Evolutionary conservation across 495 filamentous ascomycete genomes (phyloP).

Genomic region (Tuber borchii): DNA sequence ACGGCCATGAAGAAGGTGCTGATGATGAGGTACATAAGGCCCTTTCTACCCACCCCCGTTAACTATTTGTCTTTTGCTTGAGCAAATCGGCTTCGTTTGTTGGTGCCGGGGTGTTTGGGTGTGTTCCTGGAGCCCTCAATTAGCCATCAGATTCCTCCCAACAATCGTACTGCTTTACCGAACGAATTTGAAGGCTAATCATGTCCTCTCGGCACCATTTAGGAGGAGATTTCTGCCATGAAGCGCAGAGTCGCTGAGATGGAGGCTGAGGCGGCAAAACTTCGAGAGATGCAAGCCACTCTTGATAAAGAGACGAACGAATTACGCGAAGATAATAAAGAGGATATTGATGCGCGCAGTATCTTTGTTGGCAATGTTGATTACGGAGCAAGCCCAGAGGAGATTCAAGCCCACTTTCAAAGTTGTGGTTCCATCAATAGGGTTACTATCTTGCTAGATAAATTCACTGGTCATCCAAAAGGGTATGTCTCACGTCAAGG

Average conservation of each 20-base stretch:
- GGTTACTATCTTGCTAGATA: constrained; percentile 95
- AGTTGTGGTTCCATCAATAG: constrained; percentile 96
- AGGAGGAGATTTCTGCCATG: constrained; percentile 97
- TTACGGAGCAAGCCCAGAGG: constrained; percentile 94
- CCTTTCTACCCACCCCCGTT: background rate
- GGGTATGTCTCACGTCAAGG: constrained; percentile 57
- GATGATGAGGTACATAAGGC: constrained; percentile 36
- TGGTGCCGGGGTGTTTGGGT: background rate
- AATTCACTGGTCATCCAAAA: constrained; percentile 96
- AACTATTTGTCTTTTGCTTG: background rate
- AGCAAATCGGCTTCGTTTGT: constrained; percentile 1
- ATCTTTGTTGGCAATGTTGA: constrained; percentile 99
- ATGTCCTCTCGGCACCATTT: constrained; percentile 10
- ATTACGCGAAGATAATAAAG: constrained; percentile 84
- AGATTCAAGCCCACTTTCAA: constrained; percentile 98
- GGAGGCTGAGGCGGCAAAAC: constrained; percentile 94
- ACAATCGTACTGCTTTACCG: background rate
- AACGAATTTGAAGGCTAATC: background rate
- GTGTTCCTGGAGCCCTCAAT: background rate
- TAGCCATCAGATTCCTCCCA: background rate
- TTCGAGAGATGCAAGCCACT: constrained; percentile 90
- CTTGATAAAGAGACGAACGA: constrained; percentile 78
- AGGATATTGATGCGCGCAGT: constrained; percentile 90
- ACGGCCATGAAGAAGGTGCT: constrained; percentile 37
- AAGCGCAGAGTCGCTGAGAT: constrained; percentile 97